Evolutionary conservation across 495 filamentous ascomycete species (phyloP), one percentile per base, ranked within the genome.

Genomic region (Thermochaetoides thermophila): DNA sequence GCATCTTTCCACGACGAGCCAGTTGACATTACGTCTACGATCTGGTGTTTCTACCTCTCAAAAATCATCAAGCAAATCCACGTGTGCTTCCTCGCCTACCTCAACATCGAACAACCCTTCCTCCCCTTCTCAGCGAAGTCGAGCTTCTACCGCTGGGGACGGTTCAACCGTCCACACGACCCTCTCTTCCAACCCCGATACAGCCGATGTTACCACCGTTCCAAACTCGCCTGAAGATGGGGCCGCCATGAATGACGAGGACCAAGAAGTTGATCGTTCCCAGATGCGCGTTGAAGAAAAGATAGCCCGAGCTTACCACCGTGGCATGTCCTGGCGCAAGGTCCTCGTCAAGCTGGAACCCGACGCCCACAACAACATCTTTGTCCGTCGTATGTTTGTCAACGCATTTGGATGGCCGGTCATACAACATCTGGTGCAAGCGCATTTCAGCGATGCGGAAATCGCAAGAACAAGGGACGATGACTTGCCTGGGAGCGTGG

Each of bases 351-450:
- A 86, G 27, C 66, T 97, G 7, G 89, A 97, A 50, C 89, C 89
- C 1, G 89, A 97, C 63, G 89, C 89, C 2, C 89, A 97, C 55
- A 97, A 97, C 56, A 97, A 97, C 51, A 87, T 97, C 37, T 78
- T 94, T 38, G 89, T 97, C 13, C 78, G 89, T 17, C 75, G 89
- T 19, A 87, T 81, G 73, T 96, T 97, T 44, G 78, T 85, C 36
- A 97, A 97, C 51, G 89, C 89, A 0, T 93, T 93, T 47, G 89
- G 89, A 3, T 97, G 89, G 89, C 86, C 87, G 0, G 89, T 97
- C 4, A 64, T 95, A 29, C 81, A 93, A 49, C 89, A 97, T 51
- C 59, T 96, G 2, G 81, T 86, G 27, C 85, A 95, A 48, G 84
- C 83, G 0, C 89, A 97, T 48, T 97, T 97, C 46, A 76, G 72